Evolutionary conservation across 176 grass and related monocot species (phyloP), one percentile per base, ranked within the genome.

Genomic region (Aechmea fasciata): DNA sequence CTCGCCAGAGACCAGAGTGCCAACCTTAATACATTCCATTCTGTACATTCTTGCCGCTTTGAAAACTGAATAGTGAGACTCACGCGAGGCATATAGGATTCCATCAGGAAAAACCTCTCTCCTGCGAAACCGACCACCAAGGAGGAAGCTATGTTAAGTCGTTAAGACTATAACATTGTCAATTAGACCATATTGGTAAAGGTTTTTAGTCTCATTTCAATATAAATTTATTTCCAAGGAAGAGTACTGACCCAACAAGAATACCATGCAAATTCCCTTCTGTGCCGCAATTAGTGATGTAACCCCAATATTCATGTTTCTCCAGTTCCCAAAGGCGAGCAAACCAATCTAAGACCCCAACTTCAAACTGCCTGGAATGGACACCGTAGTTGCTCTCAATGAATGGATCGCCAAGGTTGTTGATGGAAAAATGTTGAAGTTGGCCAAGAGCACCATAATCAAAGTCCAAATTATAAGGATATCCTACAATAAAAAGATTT

Each of bases 1-100:
- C 69, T 96, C 91, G 28, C 91, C 91, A 33, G 84, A 96, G 17
- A 83, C 68, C 69, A 87, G 81, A 19, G 91, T 96, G 49, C 81
- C 84, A 0, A 96, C 73, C 74, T 87, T 96, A n/a, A 85, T 76
- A 64, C 91, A 96, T 47, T 90, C 81, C 87, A 96, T 96, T 61
- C 84, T 82, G 57, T 96, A 96, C 91, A 96, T 96, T 76, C 91
- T 90, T 49, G 84, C 84, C 41, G 91, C 91, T 72, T 96, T 96
- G 81, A 90, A 96, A 76, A 96, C 76, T 51, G 91, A 96, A 84
- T 96, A 90, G 74, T 96, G 91, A 3, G 91, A 83, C 29, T 96
- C 91, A 3, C 67, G 72, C 14, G 87, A 96, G 23, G 91, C 91
- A 65, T 90, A 90, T 49, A 96, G 41, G 26, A 87, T 72, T 74